phyloP scores from a whole-genome alignment of 1,139 yeast genomes.

The Magnusiomyces paraingens region DNA sequence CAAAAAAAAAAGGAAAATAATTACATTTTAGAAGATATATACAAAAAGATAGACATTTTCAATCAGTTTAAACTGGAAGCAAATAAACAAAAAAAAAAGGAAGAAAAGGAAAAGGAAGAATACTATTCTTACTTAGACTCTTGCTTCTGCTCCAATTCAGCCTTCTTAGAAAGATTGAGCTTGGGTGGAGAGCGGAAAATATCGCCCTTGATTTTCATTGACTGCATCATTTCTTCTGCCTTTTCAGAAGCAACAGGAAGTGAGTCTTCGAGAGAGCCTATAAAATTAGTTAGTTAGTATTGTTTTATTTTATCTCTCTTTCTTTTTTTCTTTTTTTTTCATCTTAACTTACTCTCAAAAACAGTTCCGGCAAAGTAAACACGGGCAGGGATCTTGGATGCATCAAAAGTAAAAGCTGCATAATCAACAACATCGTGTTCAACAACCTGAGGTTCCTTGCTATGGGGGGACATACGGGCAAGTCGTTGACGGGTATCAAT shows the following conservation, averaged over 20 bases:
- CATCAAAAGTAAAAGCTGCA: conserved; percentile 69
- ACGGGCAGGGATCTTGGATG: conserved; percentile 51
- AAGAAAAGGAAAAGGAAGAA: no score
- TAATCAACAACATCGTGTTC: conserved; percentile 66
- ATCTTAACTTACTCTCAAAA: conserved; percentile 60
- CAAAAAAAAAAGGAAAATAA: no score
- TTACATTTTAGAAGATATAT: no score
- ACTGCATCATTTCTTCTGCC: conserved; percentile 28
- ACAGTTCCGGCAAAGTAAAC: conserved; percentile 71
- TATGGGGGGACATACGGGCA: conserved; percentile 37
- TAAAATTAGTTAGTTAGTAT: background rate
- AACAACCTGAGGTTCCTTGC: conserved; percentile 37
- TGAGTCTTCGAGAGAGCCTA: conserved; percentile 31
- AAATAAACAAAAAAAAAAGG: background rate
- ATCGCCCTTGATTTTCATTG: conserved; percentile 38
- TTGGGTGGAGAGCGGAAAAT: conserved; percentile 33
- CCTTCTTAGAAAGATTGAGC: background rate
- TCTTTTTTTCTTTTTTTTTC: no score
- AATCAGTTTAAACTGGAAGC: no score
- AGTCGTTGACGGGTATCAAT: conserved; percentile 70
- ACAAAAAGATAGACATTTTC: no score
- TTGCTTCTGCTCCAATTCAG: no score
- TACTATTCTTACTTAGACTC: no score
- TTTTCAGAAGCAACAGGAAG: conserved; percentile 30
- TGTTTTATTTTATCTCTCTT: no score